phyloP scores from a whole-genome alignment of 768 basidiomycete species.

The Tephrocybe sp. region DNA sequence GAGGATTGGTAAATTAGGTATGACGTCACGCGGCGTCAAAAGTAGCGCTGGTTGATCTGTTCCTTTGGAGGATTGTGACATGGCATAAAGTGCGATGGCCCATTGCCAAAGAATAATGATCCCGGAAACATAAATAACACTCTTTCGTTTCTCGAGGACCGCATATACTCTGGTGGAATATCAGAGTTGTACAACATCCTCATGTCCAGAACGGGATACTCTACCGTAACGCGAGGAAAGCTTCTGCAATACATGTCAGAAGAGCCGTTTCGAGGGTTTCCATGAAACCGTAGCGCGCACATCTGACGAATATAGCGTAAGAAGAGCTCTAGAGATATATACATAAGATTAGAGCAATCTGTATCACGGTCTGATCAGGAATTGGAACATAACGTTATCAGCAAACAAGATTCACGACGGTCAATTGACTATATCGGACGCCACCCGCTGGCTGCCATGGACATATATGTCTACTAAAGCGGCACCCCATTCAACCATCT shows the following conservation, averaged over 20 bases:
- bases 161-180: constrained; percentile 3
- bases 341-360: no score
- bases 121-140: background rate
- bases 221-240: constrained; percentile 9
- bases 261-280: constrained; percentile 2
- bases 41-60: background rate
- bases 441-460: no score
- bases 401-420: no score
- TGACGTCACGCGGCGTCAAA: background rate
- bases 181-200: no score
- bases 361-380: no score
- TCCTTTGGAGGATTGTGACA: constrained; percentile 6
- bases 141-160: background rate
- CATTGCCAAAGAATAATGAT: constrained; percentile 5
- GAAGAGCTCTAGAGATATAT: background rate
- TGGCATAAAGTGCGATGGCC: constrained; percentile 2
- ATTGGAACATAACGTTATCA: no score
- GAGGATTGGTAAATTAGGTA: background rate
- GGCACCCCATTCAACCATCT: constrained; percentile 18
- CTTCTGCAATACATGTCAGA: constrained; percentile 3
- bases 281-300: constrained; percentile 9
- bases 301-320: background rate
- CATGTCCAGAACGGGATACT: no score
- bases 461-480: constrained; percentile 8
- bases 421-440: no score